Conservation (phyloP, 2,329 filamentous ascomycete species). For the Trematosphaeria pertusa region DNA sequence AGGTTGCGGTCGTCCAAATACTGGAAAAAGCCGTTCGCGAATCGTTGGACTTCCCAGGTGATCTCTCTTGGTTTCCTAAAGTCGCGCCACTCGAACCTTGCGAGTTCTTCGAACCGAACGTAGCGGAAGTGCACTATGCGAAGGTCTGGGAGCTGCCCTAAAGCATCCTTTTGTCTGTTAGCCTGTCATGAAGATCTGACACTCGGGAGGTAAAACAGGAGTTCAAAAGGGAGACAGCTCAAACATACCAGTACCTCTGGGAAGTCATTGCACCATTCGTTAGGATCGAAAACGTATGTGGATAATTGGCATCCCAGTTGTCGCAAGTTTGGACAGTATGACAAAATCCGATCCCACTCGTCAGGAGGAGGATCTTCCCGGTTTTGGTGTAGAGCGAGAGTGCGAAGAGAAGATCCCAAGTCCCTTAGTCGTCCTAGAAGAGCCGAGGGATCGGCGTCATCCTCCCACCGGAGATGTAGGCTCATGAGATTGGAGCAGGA, state of each 20-base stretch:
- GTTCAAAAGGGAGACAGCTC: no score
- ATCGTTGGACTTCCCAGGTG: conserved; percentile 2
- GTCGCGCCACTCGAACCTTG: not conserved
- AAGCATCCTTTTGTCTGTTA: not conserved
- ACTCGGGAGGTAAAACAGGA: not conserved
- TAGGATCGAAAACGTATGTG: not conserved
- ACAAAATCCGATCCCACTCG: not conserved
- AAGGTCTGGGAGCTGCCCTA: not conserved
- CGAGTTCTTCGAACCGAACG: not conserved
- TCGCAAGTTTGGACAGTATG: not conserved
- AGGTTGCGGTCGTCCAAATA: not conserved
- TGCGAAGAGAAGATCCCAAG: not conserved
- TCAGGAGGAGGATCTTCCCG: not conserved
- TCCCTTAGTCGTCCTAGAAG: not conserved
- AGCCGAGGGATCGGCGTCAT: not conserved
- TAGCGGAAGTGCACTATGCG: conserved; percentile 3
- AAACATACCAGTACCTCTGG: no score
- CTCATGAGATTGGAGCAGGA: not conserved
- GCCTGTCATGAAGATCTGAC: not conserved
- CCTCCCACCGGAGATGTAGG: conserved; percentile 1
- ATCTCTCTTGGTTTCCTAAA: not conserved
- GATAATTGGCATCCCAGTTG: conserved; percentile 1
- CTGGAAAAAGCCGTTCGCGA: conserved; percentile 3
- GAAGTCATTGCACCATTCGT: not conserved
- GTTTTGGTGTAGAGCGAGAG: conserved; percentile 1